phyloP scores from a whole-genome alignment of 495 filamentous ascomycete genomes.

The Annulohypoxylon stygium region DNA sequence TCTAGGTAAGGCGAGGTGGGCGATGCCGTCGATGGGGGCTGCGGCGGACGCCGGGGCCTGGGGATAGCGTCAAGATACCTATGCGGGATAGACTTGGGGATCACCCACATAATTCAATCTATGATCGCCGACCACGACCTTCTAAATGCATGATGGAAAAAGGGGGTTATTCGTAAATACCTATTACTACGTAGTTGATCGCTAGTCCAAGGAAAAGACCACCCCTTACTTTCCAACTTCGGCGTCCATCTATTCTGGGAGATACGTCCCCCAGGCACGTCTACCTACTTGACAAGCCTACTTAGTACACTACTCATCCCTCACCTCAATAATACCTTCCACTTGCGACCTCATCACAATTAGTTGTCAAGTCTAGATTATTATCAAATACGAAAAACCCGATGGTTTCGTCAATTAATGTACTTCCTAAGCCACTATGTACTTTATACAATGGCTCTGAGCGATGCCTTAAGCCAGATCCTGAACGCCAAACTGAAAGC shows the following conservation, averaged over 20 bases:
- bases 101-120: neutral
- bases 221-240: neutral
- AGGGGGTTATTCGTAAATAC: neutral
- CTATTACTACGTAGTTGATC: neutral
- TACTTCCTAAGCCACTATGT: constrained; percentile 12
- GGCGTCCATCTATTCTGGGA: neutral
- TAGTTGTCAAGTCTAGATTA: neutral
- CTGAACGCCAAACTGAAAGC: constrained; percentile 5
- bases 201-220: neutral
- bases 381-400: neutral
- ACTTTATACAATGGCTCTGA: neutral
- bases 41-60: neutral
- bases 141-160: neutral
- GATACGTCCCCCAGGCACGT: neutral
- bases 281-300: neutral
- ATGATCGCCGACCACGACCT: neutral
- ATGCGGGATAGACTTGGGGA: neutral
- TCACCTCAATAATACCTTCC: neutral
- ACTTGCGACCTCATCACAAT: neutral
- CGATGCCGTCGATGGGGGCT: neutral
- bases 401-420: constrained; percentile 2
- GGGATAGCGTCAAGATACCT: neutral
- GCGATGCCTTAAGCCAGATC: neutral
- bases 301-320: neutral
- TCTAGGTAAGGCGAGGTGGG: neutral